Conservation (phyloP, 1,284 basidiomycete species). For the Pseudozyma flocculosa region DNA sequence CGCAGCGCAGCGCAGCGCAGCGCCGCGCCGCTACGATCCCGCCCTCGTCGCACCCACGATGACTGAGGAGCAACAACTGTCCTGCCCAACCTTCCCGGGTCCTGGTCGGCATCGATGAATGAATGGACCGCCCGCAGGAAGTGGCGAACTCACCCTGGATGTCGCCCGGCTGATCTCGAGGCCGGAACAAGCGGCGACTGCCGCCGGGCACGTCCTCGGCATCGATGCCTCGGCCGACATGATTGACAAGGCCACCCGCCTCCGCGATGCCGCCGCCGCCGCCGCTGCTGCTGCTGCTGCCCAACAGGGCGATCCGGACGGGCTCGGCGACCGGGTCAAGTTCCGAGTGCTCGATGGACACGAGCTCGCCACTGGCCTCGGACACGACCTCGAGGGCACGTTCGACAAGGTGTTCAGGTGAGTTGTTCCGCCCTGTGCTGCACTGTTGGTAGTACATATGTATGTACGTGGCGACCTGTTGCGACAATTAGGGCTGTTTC, state of each 20-base stretch:
- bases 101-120: not conserved
- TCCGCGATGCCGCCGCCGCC: not conserved
- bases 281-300: not conserved
- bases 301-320: not conserved
- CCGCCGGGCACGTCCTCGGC: constrained; percentile 13
- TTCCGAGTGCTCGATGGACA: constrained; percentile 20
- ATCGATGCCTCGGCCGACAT: constrained; percentile 25
- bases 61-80: no score
- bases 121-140: constrained; percentile 6
- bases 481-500: no score
- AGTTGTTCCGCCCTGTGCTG: constrained; percentile 2
- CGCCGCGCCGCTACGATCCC: not conserved
- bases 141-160: constrained; percentile 24
- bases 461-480: not conserved
- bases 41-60: not conserved
- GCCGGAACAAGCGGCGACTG: not conserved
- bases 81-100: not conserved
- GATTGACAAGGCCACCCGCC: constrained; percentile 13
- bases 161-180: constrained; percentile 4
- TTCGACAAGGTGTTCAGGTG: constrained; percentile 37
- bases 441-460: not conserved
- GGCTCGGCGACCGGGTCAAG: not conserved
- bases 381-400: not conserved
- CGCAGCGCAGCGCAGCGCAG: not conserved
- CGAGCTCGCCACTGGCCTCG: not conserved